A percentile compares a stretch with the other conserved stretches of the same genome.
These are phyloP conservation scores for Penicillium mononematosum DNA, from an alignment of 495 filamentous ascomycete species.

Conservation along the genomic window DNA sequence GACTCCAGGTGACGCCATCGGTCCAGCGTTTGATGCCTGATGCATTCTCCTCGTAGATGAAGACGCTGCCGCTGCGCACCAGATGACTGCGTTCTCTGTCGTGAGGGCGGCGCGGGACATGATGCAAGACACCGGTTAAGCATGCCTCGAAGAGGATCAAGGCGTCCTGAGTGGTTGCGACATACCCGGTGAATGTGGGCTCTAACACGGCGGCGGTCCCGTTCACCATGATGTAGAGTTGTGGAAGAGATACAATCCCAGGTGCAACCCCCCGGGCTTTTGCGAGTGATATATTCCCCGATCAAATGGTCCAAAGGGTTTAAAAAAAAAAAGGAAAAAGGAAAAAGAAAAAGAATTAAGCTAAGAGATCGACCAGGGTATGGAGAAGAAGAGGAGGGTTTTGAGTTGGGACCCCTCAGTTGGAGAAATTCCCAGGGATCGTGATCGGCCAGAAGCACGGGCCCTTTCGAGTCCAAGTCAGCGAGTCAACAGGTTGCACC, in stretches of 20 bases:
- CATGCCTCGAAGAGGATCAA: slow-evolving; percentile 74
- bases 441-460: slow-evolving; percentile 45
- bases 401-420: slow-evolving; percentile 37
- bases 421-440: slow-evolving; percentile 37
- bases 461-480: slow-evolving; percentile 27
- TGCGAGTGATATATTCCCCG: slow-evolving; percentile 13
- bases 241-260: slow-evolving; percentile 8
- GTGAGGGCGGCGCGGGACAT: slow-evolving; percentile 79
- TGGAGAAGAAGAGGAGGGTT: slow-evolving; percentile 33
- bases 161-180: slow-evolving; percentile 71
- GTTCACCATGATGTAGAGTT: slow-evolving; percentile 43
- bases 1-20: slow-evolving; percentile 85
- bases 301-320: not conserved
- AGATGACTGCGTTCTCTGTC: slow-evolving; percentile 73
- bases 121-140: slow-evolving; percentile 63
- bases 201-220: slow-evolving; percentile 47
- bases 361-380: slow-evolving; percentile 37
- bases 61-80: slow-evolving; percentile 79
- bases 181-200: slow-evolving; percentile 64
- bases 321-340: not conserved
- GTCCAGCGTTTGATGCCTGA: slow-evolving; percentile 95
- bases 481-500: slow-evolving; percentile 32
- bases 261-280: slow-evolving; percentile 10
- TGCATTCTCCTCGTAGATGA: slow-evolving; percentile 85
- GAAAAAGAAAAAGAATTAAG: slow-evolving; percentile 25